Percentiles rank a stretch among this genome's conserved stretches.
These are phyloP conservation scores for Tylopilus sp. DNA, from an alignment of 768 basidiomycete genomes.

Conservation along the genomic window DNA sequence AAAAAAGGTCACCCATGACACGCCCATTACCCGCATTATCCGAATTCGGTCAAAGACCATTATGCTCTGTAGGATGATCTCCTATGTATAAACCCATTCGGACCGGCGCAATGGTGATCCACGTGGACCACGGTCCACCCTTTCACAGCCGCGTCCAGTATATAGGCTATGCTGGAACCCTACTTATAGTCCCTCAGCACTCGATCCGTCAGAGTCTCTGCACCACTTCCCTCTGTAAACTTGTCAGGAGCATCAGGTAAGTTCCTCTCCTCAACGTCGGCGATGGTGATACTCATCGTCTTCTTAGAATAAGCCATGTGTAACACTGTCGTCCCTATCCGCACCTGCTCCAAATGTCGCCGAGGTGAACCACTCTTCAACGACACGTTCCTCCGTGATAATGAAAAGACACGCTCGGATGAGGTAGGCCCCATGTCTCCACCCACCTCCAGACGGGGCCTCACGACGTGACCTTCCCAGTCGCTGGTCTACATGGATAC, in stretches of 20 bases:
- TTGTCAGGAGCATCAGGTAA: background rate
- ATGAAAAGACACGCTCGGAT: conserved; percentile 16
- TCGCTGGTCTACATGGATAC: conserved; percentile 26
- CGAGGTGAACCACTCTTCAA: conserved; percentile 26
- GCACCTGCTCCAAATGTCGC: conserved; percentile 30
- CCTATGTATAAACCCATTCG: background rate
- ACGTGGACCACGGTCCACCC: background rate
- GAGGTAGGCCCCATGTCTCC: conserved; percentile 13
- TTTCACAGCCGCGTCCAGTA: background rate
- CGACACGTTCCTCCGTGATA: conserved; percentile 9
- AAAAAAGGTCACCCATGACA: too few species aligned
- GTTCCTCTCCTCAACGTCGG: background rate
- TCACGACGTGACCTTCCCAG: conserved; percentile 3
- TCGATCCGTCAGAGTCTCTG: background rate
- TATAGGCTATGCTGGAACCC: conserved; percentile 8
- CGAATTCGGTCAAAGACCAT: conserved; percentile 12
- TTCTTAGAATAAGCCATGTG: conserved; percentile 25
- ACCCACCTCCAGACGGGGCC: background rate
- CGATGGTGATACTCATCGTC: background rate
- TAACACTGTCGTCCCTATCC: conserved; percentile 29
- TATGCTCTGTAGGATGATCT: conserved; percentile 9
- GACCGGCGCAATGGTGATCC: conserved; percentile 9
- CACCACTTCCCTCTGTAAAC: background rate
- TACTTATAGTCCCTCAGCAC: background rate
- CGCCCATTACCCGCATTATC: background rate